phyloP scores from a whole-genome alignment of 768 basidiomycete species.

The Kwoniella dendrophila region DNA sequence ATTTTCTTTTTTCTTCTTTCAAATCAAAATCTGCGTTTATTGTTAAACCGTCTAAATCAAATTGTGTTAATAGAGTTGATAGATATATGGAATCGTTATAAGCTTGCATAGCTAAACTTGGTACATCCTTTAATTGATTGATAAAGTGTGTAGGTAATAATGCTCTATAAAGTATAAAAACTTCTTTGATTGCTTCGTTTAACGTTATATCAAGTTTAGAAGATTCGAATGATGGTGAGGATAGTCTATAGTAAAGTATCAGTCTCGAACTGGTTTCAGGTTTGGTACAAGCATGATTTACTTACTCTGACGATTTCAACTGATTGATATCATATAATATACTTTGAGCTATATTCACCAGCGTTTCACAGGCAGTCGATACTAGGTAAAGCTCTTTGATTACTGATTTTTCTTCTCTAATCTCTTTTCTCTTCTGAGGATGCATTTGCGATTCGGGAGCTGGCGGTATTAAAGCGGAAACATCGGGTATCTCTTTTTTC shows the following conservation, averaged over 20 bases:
- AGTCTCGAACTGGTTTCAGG: not conserved
- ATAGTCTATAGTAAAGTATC: not conserved
- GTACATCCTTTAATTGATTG: conserved; percentile 59
- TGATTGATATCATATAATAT: conserved; percentile 55
- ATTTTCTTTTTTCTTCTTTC: conserved; percentile 58
- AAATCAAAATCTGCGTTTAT: no score
- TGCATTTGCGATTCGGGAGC: no score
- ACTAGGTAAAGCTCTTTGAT: conserved; percentile 39
- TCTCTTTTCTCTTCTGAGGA: conserved; percentile 18
- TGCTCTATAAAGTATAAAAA: conserved; percentile 77
- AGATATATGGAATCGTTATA: conserved; percentile 81
- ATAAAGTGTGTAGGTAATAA: conserved; percentile 70
- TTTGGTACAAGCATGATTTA: conserved; percentile 1
- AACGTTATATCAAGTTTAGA: conserved; percentile 57
- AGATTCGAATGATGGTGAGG: conserved; percentile 58
- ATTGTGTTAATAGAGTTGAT: conserved; percentile 57
- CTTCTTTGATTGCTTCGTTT: conserved; percentile 65
- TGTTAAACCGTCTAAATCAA: not conserved
- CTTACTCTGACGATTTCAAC: conserved; percentile 62
- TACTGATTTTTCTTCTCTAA: conserved; percentile 27
- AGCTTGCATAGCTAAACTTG: conserved; percentile 69
- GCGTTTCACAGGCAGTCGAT: conserved; percentile 37
- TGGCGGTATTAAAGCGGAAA: not conserved
- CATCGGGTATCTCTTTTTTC: not conserved
- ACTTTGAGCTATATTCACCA: conserved; percentile 36